Conservation (phyloP, 2,329 filamentous ascomycete genomes). For the Geosmithia putterillii region DNA sequence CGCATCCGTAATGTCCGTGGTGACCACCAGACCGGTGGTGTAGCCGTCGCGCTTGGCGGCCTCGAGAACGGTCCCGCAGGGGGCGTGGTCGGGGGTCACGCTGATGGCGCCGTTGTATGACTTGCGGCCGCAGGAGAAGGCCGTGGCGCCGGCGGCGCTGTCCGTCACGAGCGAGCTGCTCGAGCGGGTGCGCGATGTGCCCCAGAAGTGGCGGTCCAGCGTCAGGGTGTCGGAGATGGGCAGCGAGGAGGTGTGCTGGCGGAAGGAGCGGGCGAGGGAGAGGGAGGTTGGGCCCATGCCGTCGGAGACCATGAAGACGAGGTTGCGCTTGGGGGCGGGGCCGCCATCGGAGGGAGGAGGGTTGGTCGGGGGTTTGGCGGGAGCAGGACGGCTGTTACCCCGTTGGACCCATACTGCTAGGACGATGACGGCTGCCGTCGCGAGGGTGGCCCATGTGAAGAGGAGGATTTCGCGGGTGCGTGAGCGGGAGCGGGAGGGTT, state of each 20-base stretch:
- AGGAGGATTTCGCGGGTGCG: conserved; percentile 59
- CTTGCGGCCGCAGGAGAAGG: conserved; percentile 86
- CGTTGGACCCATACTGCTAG: conserved; percentile 72
- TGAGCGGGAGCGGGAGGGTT: conserved; percentile 18
- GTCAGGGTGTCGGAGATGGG: conserved; percentile 63
- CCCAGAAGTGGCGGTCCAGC: conserved; percentile 82
- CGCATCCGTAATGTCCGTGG: conserved; percentile 88
- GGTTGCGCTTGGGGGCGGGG: conserved; percentile 64
- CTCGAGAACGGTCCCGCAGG: conserved; percentile 87
- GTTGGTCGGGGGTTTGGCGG: conserved; percentile 8
- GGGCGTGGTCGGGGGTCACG: conserved; percentile 69
- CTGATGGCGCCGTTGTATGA: conserved; percentile 96
- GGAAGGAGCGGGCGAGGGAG: conserved; percentile 73
- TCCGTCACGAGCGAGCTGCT: conserved; percentile 82
- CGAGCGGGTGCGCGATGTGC: conserved; percentile 76
- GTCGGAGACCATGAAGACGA: conserved; percentile 98
- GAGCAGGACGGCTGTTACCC: conserved; percentile 35
- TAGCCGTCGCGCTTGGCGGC: conserved; percentile 89
- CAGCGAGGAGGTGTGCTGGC: conserved; percentile 64
- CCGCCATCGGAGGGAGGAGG: neutral
- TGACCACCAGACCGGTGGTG: conserved; percentile 86
- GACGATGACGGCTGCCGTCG: conserved; percentile 67
- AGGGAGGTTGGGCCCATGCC: conserved; percentile 95
- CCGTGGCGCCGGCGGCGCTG: conserved; percentile 91
- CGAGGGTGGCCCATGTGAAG: conserved; percentile 72